Percentiles rank a stretch among this genome's conserved stretches.
Conservation (phyloP, 345 rosid species). For the Aegle marmelos region DNA sequence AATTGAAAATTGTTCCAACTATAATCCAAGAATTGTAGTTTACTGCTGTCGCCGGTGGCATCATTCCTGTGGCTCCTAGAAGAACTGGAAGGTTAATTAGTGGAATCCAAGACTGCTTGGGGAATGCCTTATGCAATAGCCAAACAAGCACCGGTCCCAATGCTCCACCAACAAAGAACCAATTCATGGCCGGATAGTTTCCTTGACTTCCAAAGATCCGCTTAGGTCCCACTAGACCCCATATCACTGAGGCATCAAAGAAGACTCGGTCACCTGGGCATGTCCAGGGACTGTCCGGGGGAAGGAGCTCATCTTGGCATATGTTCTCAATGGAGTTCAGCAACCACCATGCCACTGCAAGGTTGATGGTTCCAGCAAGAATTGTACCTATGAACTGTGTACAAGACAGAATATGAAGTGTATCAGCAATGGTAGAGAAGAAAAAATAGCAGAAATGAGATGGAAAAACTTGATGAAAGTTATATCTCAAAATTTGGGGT, state of each 20-base stretch:
- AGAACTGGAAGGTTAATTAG: constrained; percentile 86
- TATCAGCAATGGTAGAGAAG: constrained; percentile 6
- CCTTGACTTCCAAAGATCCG: constrained; percentile 72
- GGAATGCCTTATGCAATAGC: constrained; percentile 72
- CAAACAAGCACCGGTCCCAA: constrained; percentile 72
- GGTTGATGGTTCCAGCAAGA: constrained; percentile 79
- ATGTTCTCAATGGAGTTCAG: constrained; percentile 63
- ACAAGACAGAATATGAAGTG: not conserved
- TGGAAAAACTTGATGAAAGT: too few relatives aligned
- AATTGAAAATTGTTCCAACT: constrained; percentile 82
- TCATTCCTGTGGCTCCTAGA: constrained; percentile 70
- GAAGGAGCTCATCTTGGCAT: constrained; percentile 77
- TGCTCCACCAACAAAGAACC: constrained; percentile 87
- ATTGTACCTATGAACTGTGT: constrained; percentile 74
- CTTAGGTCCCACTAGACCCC: constrained; percentile 88
- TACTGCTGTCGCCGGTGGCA: constrained; percentile 81
- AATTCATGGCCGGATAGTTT: constrained; percentile 69
- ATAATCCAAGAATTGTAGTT: constrained; percentile 76
- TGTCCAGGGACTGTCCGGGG: constrained; percentile 79
- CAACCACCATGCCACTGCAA: constrained; percentile 85
- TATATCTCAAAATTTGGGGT: not conserved
- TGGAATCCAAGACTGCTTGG: constrained; percentile 77
- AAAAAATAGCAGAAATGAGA: not conserved
- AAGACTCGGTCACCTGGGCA: constrained; percentile 82
- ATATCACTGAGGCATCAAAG: constrained; percentile 90